Conservation (phyloP, 129 eudicot species). For the Centella asiatica region DNA sequence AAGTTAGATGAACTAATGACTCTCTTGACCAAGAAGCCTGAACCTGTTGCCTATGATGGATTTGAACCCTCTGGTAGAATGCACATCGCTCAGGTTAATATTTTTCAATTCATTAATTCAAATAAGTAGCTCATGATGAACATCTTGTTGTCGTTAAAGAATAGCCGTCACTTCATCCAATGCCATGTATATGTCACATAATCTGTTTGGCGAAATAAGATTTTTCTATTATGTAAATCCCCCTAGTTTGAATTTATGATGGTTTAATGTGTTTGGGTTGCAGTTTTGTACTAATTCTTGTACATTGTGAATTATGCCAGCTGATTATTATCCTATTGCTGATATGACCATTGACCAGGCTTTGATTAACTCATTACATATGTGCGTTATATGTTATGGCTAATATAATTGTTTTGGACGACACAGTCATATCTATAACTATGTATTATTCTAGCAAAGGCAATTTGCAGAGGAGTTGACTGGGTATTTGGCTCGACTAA, state of each 20-base stretch:
- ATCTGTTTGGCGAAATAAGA: neutral
- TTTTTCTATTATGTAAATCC: too few species aligned
- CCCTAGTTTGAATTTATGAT: neutral
- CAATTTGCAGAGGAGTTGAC: too few species aligned
- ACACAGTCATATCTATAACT: too few species aligned
- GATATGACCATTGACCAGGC: too few species aligned
- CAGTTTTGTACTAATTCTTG: too few species aligned
- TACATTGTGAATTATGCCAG: too few species aligned
- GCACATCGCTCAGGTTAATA: conserved; percentile 81
- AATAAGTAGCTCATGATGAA: neutral
- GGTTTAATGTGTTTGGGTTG: neutral
- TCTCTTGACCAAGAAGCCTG: conserved; percentile 59
- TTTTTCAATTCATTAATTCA: neutral
- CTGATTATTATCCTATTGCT: too few species aligned
- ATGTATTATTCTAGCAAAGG: too few species aligned
- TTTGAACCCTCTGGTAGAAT: conserved; percentile 91
- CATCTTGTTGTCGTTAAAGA: neutral
- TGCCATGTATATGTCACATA: neutral
- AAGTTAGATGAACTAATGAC: conserved; percentile 70
- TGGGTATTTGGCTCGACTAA: too few species aligned
- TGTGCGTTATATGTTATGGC: too few species aligned
- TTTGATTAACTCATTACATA: too few species aligned
- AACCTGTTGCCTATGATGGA: conserved; percentile 82
- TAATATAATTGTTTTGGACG: too few species aligned
- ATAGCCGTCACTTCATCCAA: neutral